A percentile compares a stretch with the other conserved stretches of the same genome.
phyloP scores from a whole-genome alignment of 805 yeast species.

The Zygosaccharomyces bailii region DNA sequence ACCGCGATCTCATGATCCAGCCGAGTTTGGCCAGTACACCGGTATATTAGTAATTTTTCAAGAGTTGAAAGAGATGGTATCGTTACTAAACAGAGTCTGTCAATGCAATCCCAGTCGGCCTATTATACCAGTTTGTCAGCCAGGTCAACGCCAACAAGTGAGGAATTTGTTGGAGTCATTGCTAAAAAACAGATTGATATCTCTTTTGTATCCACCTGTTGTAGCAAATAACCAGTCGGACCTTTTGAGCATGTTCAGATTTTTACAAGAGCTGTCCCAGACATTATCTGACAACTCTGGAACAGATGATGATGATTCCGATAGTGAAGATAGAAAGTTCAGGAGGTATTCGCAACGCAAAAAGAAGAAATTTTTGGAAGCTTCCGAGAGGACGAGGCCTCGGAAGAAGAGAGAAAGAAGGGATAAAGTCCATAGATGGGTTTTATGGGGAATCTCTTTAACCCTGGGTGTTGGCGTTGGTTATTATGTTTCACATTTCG shows the following conservation, averaged over 20 bases:
- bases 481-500: slow-evolving; percentile 27
- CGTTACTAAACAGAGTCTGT: slow-evolving; percentile 25
- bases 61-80: slow-evolving; percentile 27
- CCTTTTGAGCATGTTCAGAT: slow-evolving; percentile 21
- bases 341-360: slow-evolving; percentile 12
- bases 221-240: slow-evolving; percentile 25
- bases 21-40: slow-evolving; percentile 18
- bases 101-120: slow-evolving; percentile 20
- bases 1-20: slow-evolving; percentile 21
- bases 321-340: slow-evolving; percentile 3
- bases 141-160: slow-evolving; percentile 29
- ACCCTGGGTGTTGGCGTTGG: slow-evolving; percentile 34
- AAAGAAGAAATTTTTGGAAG: slow-evolving; percentile 8
- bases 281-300: slow-evolving; percentile 16
- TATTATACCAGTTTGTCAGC: slow-evolving; percentile 29
- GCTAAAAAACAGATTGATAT: slow-evolving; percentile 20
- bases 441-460: slow-evolving; percentile 30
- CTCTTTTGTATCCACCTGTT: slow-evolving; percentile 27
- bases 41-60: slow-evolving; percentile 26
- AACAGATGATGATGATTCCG: slow-evolving; percentile 14
- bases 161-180: slow-evolving; percentile 25
- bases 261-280: slow-evolving; percentile 20
- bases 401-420: slow-evolving; percentile 8
- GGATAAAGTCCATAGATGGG: slow-evolving; percentile 19
- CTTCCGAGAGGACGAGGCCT: slow-evolving; percentile 8